Evolutionary conservation across 2,329 filamentous ascomycete genomes (phyloP), one percentile per base, ranked within the genome.

Genomic region (Colletotrichum chlorophyti): DNA sequence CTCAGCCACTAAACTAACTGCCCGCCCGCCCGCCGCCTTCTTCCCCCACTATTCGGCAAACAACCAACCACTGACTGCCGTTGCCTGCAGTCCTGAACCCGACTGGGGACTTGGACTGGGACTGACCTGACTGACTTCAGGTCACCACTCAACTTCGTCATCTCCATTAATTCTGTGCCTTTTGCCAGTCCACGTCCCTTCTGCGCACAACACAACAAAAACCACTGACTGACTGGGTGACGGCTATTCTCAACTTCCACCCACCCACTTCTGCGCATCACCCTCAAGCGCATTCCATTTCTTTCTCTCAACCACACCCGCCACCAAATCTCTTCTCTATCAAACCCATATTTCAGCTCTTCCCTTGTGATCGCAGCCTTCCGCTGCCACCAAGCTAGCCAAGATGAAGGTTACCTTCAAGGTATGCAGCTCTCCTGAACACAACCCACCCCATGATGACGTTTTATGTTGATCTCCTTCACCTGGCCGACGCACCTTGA

Each of bases 331-430:
- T 23, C 21, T 45, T 6, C 10, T 19, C 31, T n/a, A n/a, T n/a
- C n/a, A n/a, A n/a, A n/a, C n/a, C n/a, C n/a, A n/a, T n/a, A n/a
- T n/a, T n/a, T n/a, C n/a, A 21, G 31, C 15, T 23, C 23, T 23
- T 38, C 26, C 38, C 32, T 32, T 24, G 34, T 53, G 32, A 47
- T 58, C 37, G 54, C 66, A 66, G 65, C 66, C 58, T 43, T 40
- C 64, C 68, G 70, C 71, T 74, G 72, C 63, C 62, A 63, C 61
- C 24, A 60, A 73, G 68, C 74, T 53, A 31, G 74, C 76, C 80
- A 83, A 69, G 72, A 89, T 89, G 86, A 88, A 88, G 84, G 80
- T 89, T 71, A 88, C 86, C 63, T 85, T 87, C 74, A 84, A 85
- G 79, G 84, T 86, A 77, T 62, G 80, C 68, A 54, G 52, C 53